Evolutionary conservation across 352 stramenopile genomes (phyloP).

Genomic region (Phytopythium oedochilum): DNA sequence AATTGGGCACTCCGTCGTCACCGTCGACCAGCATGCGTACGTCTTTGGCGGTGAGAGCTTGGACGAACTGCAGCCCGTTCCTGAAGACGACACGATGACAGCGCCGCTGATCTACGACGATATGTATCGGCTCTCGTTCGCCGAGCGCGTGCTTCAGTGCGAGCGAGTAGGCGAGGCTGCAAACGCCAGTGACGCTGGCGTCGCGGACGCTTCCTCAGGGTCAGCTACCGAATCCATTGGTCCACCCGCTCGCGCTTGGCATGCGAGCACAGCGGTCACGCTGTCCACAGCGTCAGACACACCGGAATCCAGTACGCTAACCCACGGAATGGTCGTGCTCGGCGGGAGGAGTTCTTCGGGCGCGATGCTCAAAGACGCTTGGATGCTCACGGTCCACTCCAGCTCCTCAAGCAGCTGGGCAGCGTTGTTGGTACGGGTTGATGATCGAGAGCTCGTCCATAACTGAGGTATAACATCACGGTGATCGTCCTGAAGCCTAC

Average conservation of each 20-base stretch:
- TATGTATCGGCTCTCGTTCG: constrained; percentile 36
- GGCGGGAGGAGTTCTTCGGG: constrained; percentile 34
- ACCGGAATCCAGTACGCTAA: constrained; percentile 5
- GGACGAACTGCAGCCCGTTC: neutral
- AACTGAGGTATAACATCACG: neutral
- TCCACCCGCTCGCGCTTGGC: constrained; percentile 36
- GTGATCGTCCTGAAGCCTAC: constrained; percentile 19
- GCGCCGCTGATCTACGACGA: constrained; percentile 22
- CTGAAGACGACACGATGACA: neutral
- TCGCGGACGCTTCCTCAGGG: neutral
- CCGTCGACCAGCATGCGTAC: constrained; percentile 29
- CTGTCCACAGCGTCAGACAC: constrained; percentile 9
- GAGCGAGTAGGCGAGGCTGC: constrained; percentile 9
- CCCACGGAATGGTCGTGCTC: constrained; percentile 37
- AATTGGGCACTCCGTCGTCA: constrained; percentile 47
- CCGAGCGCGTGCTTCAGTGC: constrained; percentile 35
- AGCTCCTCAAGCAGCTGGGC: constrained; percentile 19
- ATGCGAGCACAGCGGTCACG: constrained; percentile 24
- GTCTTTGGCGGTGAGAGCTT: constrained; percentile 53
- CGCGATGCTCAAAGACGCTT: constrained; percentile 36
- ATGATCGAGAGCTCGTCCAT: too few relatives aligned
- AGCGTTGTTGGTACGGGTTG: constrained; percentile 24
- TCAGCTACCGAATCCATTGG: neutral
- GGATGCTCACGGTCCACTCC: constrained; percentile 25
- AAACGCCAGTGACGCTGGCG: neutral